Evolutionary conservation across 2,329 filamentous ascomycete species (phyloP), one percentile per base, ranked within the genome.

Genomic region (Microascus cirrosus): DNA sequence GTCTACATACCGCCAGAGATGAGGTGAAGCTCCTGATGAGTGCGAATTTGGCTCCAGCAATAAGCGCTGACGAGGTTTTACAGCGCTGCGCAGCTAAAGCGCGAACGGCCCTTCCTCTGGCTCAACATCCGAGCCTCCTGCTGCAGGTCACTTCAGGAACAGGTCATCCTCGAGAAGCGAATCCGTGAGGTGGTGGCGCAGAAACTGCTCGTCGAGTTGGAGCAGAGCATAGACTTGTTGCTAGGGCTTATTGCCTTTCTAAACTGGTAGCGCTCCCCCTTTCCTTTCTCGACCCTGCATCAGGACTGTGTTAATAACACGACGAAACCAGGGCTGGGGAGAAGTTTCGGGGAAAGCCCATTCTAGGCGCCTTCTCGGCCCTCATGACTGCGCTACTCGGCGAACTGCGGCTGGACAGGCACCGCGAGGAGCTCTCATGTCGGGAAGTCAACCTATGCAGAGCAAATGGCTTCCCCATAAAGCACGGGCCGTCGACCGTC

Each of bases 61-160:
- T 3, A 42, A 15, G 6, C 35, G n/a, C 54, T 60, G 28, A 61
- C 45, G 6, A 54, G 45, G 15, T 13, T 24, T 8, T 8, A 12
- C 28, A 64, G 61, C 18, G 57, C 61, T 22, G 54, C 57, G n/a
- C 58, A 65, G 51, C 57, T 73, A 7, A 65, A 66, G 24, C 57
- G 59, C 4, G 63, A 70, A 8, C 62, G 65, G 51, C 71, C 71
- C 2, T 70, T 72, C 32, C 60, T 73, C 2, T 73, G 70, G 70
- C 58, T 70, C 10, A 70, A 66, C 53, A 68, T 73, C 15, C 69
- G 68, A 61, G 64, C 66, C 0, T 62, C 70, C 1, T 60, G 62
- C 2, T 64, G 65, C 13, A 65, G 61, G n/a, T 62, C 59, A 0
- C 54, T 45, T 10, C 13, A 48, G 56, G 66, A 68, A 60, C 66